phyloP scores from a whole-genome alignment of 805 yeast species.

The Crinitomyces ghanaensis region DNA sequence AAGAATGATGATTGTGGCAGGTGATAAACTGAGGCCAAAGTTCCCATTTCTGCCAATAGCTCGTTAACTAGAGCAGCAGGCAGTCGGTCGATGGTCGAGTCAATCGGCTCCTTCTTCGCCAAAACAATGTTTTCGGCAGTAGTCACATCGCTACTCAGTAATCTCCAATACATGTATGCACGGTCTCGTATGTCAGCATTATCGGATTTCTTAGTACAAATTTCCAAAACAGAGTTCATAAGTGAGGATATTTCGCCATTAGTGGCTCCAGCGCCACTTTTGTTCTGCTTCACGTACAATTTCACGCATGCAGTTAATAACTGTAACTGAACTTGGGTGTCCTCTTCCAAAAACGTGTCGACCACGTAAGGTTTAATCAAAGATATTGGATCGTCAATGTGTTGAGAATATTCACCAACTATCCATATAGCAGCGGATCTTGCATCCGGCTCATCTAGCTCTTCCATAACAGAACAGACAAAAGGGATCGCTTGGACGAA shows the following conservation, averaged over 20 bases:
- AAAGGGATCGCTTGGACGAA: constrained; percentile 38
- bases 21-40: constrained; percentile 81
- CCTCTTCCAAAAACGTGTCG: constrained; percentile 50
- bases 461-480: constrained; percentile 37
- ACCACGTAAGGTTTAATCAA: constrained; percentile 32
- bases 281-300: constrained; percentile 49
- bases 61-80: constrained; percentile 57
- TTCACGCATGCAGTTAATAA: constrained; percentile 69
- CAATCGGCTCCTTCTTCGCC: constrained; percentile 56
- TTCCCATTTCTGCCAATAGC: constrained; percentile 64
- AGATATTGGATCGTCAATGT: constrained; percentile 33
- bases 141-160: constrained; percentile 69
- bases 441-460: constrained; percentile 72
- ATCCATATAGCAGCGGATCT: constrained; percentile 76
- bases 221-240: constrained; percentile 71
- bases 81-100: constrained; percentile 59
- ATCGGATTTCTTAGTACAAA: constrained; percentile 63
- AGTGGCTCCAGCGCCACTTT: too few relatives aligned
- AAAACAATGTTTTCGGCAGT: constrained; percentile 54
- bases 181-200: constrained; percentile 85
- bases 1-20: constrained; percentile 63
- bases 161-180: constrained; percentile 80
- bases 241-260: too few relatives aligned
- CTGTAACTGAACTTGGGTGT: constrained; percentile 66
- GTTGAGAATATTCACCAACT: constrained; percentile 59